These are phyloP conservation scores for Simplicillium sp. DNA, from an alignment of 2,329 filamentous ascomycete genomes.

Conservation along the genomic window DNA sequence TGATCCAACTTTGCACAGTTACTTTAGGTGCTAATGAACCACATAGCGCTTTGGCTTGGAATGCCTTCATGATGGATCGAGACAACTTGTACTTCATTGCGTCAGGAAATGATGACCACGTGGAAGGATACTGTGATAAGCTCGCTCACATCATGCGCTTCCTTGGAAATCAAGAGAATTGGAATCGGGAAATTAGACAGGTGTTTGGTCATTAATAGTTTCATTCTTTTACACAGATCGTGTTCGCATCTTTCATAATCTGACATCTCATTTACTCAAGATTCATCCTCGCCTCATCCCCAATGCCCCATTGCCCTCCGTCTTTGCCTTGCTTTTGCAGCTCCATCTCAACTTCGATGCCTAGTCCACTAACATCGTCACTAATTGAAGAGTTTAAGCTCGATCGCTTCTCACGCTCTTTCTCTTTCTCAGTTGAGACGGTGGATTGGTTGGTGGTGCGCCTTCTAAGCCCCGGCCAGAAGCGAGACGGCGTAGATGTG, in stretches of 20 bases:
- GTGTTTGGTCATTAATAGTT: slow-evolving; percentile 10
- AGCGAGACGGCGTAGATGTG: slow-evolving; percentile 36
- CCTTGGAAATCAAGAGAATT: slow-evolving; percentile 15
- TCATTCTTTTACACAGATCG: too few relatives aligned
- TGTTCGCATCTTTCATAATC: background rate
- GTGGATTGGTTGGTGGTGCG: slow-evolving; percentile 26
- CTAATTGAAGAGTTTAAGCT: slow-evolving; percentile 32
- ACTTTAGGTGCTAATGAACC: too few relatives aligned
- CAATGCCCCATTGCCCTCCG: slow-evolving; percentile 63
- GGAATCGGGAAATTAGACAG: slow-evolving; percentile 16
- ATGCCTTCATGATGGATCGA: slow-evolving; percentile 24
- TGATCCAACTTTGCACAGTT: too few relatives aligned
- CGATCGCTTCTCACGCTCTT: slow-evolving; percentile 10
- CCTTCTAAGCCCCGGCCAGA: slow-evolving; percentile 30
- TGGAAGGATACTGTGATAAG: slow-evolving; percentile 19
- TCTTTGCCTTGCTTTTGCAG: slow-evolving; percentile 44
- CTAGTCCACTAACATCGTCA: slow-evolving; percentile 30
- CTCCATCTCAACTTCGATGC: slow-evolving; percentile 37
- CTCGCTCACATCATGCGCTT: slow-evolving; percentile 20
- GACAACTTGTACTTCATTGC: slow-evolving; percentile 24
- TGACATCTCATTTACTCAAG: slow-evolving; percentile 47
- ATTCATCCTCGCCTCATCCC: slow-evolving; percentile 77
- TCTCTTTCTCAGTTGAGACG: slow-evolving; percentile 5
- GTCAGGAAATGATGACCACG: slow-evolving; percentile 22
- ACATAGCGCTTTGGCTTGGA: slow-evolving; percentile 26